Percentiles rank a stretch among this genome's conserved stretches.
Evolutionary conservation across 176 grass and related monocot genomes (phyloP).

Genomic region (Echinochloa phyllopogon): DNA sequence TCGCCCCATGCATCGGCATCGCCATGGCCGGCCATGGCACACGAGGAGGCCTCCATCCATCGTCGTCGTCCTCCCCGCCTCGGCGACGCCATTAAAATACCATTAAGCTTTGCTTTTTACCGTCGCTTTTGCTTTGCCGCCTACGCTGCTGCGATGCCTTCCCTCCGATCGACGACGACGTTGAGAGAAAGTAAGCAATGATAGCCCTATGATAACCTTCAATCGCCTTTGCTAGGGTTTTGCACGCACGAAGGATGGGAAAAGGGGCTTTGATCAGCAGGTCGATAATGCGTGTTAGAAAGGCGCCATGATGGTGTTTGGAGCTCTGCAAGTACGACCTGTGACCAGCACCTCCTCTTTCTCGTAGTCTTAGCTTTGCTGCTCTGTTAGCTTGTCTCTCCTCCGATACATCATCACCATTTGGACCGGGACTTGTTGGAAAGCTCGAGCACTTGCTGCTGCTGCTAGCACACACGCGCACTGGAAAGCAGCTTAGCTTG

Average conservation of each 20-base stretch:
- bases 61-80: slow-evolving; percentile 38
- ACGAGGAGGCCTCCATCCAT: background rate
- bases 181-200: slow-evolving; percentile 38
- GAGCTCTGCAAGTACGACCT: slow-evolving; percentile 13
- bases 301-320: slow-evolving; percentile 55
- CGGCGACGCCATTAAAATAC: background rate
- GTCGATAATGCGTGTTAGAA: slow-evolving; percentile 48
- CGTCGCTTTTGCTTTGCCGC: slow-evolving; percentile 22
- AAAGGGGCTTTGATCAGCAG: slow-evolving; percentile 11
- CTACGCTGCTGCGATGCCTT: background rate
- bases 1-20: background rate
- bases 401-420: slow-evolving; percentile 10
- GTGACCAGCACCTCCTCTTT: background rate
- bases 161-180: slow-evolving; percentile 32
- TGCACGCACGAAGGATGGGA: slow-evolving; percentile 15
- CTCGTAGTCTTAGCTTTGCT: too few relatives aligned
- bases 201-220: slow-evolving; percentile 53
- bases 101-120: slow-evolving; percentile 16
- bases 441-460: slow-evolving; percentile 38
- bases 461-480: slow-evolving; percentile 18
- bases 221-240: slow-evolving; percentile 45
- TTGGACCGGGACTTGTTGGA: slow-evolving; percentile 43
- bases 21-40: slow-evolving; percentile 6
- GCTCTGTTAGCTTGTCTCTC: background rate
- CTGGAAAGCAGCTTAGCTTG: slow-evolving; percentile 42